phyloP scores from a whole-genome alignment of 1,284 basidiomycete genomes.

The Marasmius sp. region DNA sequence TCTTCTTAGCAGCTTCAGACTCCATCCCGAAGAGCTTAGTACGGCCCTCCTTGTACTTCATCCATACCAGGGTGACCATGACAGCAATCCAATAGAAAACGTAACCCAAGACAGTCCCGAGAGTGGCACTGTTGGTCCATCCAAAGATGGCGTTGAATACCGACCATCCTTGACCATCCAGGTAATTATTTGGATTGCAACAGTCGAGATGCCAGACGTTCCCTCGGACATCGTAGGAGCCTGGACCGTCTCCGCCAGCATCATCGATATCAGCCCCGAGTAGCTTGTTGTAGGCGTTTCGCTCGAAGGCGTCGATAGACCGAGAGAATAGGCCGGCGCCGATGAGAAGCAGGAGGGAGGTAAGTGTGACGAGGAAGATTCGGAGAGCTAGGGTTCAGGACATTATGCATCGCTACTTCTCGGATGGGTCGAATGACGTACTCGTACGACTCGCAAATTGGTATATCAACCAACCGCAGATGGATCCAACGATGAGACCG shows the following conservation, averaged over 20 bases:
- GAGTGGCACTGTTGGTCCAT: slow-evolving; percentile 71
- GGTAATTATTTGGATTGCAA: slow-evolving; percentile 69
- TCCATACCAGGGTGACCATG: slow-evolving; percentile 58
- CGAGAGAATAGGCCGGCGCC: slow-evolving; percentile 87
- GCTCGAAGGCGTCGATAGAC: slow-evolving; percentile 70
- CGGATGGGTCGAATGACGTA: slow-evolving; percentile 31
- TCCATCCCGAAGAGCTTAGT: neutral
- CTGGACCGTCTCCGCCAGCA: slow-evolving; percentile 75
- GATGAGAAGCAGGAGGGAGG: slow-evolving; percentile 87
- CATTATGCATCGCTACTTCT: neutral
- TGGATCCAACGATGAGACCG: slow-evolving; percentile 75
- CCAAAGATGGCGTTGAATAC: slow-evolving; percentile 76
- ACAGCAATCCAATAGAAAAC: slow-evolving; percentile 82
- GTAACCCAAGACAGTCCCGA: slow-evolving; percentile 73
- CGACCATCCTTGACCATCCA: slow-evolving; percentile 63
- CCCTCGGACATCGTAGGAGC: slow-evolving; percentile 75
- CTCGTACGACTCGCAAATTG: slow-evolving; percentile 72
- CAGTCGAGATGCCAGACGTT: slow-evolving; percentile 89
- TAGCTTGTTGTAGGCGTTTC: slow-evolving; percentile 64
- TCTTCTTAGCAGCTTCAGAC: neutral
- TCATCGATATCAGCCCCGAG: slow-evolving; percentile 82
- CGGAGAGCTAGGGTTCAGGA: slow-evolving; percentile 54
- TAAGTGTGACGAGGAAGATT: slow-evolving; percentile 86
- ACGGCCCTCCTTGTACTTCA: slow-evolving; percentile 65
- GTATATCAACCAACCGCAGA: slow-evolving; percentile 73